Evolutionary conservation across 495 filamentous ascomycete genomes (phyloP).

Genomic region (Extremus antarcticus): DNA sequence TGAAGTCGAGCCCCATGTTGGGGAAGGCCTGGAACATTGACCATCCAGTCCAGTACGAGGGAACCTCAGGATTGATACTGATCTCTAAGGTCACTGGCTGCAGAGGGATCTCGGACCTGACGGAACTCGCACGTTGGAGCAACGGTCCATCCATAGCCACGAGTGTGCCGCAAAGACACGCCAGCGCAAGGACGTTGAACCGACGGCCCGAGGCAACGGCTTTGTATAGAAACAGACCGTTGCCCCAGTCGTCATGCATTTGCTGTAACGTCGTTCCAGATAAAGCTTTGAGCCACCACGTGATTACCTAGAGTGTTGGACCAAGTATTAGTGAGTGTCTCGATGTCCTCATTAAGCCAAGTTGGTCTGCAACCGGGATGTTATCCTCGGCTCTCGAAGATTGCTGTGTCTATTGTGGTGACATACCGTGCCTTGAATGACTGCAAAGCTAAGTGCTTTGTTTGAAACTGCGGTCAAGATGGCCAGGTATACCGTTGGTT

Average conservation of each 20-base stretch:
- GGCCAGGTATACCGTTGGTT: constrained; percentile 7
- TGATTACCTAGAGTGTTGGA: no score
- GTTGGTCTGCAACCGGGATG: no score
- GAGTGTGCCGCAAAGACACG: constrained; percentile 4
- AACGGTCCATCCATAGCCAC: constrained; percentile 14
- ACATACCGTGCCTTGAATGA: constrained; percentile 5
- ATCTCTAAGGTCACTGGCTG: background rate
- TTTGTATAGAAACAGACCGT: background rate
- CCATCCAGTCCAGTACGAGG: background rate
- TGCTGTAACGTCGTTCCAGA: constrained; percentile 1
- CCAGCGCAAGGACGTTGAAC: constrained; percentile 3
- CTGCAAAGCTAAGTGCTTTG: constrained; percentile 5
- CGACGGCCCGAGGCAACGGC: constrained; percentile 5
- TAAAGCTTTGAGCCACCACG: constrained; percentile 4
- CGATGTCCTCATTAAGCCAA: no score
- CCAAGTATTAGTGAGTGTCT: no score
- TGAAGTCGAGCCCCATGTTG: background rate
- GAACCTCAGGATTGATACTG: constrained; percentile 1
- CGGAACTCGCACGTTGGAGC: constrained; percentile 13
- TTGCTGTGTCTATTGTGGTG: no score
- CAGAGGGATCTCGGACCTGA: background rate
- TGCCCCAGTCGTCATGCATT: constrained; percentile 8
- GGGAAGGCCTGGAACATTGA: background rate
- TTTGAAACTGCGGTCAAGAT: constrained; percentile 5
- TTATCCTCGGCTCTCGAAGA: no score